These are phyloP conservation scores for Trametes versicolor DNA, from an alignment of 1,284 basidiomycete genomes.

Conservation along the genomic window DNA sequence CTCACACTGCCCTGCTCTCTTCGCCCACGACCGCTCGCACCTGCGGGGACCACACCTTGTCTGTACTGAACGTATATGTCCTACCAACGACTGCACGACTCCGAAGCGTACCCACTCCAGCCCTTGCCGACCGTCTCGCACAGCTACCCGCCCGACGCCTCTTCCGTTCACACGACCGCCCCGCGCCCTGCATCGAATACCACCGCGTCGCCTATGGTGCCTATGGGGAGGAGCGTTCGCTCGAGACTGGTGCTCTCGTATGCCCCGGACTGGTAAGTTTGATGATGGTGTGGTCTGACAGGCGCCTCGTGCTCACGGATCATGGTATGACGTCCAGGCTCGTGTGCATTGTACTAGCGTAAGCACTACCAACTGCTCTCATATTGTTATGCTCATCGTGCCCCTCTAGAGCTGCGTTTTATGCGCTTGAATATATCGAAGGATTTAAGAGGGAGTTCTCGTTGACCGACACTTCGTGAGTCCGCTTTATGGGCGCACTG, in stretches of 20 bases:
- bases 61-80: constrained; percentile 25
- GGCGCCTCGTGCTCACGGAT: constrained; percentile 7
- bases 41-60: not conserved
- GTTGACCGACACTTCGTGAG: constrained; percentile 80
- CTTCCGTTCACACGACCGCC: constrained; percentile 13
- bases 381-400: constrained; percentile 11
- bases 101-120: constrained; percentile 27
- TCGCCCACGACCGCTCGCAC: not conserved
- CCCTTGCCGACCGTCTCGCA: constrained; percentile 14
- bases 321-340: constrained; percentile 52
- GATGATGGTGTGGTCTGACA: not conserved
- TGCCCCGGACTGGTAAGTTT: constrained; percentile 76
- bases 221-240: constrained; percentile 16
- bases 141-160: not conserved
- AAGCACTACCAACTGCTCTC: constrained; percentile 43
- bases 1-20: not conserved
- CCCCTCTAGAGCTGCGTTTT: constrained; percentile 66
- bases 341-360: constrained; percentile 67
- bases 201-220: not conserved
- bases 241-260: constrained; percentile 63
- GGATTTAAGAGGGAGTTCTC: constrained; percentile 91
- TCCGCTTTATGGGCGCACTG: constrained; percentile 22
- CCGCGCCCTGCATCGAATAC: not conserved
- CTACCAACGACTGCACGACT: constrained; percentile 27
- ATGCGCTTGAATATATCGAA: constrained; percentile 73